Conservation (phyloP, 164 flowering plant genomes). For the Hamamelis virginiana region DNA sequence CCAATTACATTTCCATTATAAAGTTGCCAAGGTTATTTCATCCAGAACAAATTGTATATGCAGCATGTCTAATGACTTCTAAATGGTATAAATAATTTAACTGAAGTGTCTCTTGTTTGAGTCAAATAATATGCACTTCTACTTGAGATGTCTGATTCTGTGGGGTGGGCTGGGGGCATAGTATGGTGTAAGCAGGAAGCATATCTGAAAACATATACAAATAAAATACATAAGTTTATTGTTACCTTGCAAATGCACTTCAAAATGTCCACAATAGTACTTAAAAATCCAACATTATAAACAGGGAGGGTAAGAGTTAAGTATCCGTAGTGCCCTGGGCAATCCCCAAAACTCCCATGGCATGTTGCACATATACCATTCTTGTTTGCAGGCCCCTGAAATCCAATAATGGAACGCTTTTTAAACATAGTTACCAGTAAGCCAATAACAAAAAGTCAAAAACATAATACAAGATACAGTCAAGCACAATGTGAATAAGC, state of each 20-base stretch:
- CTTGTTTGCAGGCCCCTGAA: slow-evolving; percentile 79
- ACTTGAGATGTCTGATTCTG: too few relatives aligned
- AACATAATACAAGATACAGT: not conserved
- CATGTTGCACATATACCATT: slow-evolving; percentile 61
- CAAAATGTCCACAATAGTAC: slow-evolving; percentile 53
- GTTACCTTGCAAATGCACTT: slow-evolving; percentile 94
- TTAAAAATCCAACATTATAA: slow-evolving; percentile 66
- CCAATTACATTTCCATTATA: too few relatives aligned
- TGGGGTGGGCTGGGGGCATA: too few relatives aligned
- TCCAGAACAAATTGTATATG: too few relatives aligned
- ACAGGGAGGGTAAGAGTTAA: slow-evolving; percentile 72
- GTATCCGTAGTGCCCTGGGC: slow-evolving; percentile 92
- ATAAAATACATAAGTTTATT: not conserved
- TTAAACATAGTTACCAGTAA: not conserved
- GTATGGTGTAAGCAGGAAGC: too few relatives aligned
- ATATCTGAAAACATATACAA: not conserved
- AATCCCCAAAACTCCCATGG: slow-evolving; percentile 43
- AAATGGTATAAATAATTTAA: too few relatives aligned
- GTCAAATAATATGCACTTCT: too few relatives aligned
- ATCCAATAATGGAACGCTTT: slow-evolving; percentile 10
- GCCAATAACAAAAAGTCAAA: not conserved
- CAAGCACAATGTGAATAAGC: not conserved
- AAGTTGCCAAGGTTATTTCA: too few relatives aligned
- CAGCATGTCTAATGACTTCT: too few relatives aligned
- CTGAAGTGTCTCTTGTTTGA: too few relatives aligned